Percentiles rank a stretch among this genome's conserved stretches.
These are phyloP conservation scores for Lentinula guzmanii DNA, from an alignment of 768 basidiomycete genomes.

Conservation along the genomic window DNA sequence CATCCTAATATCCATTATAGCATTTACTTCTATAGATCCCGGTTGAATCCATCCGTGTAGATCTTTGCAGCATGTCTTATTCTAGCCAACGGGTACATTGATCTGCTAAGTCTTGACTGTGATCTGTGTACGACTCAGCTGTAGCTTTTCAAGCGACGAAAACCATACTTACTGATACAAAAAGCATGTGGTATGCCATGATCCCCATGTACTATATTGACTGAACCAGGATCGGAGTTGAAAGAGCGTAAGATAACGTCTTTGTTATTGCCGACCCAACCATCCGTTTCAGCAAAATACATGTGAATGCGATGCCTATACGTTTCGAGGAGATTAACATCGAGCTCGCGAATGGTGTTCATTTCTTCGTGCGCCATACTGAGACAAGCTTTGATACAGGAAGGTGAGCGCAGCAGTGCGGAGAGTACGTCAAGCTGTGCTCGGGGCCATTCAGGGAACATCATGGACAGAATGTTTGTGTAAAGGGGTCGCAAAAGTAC, in stretches of 20 bases:
- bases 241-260: slow-evolving; percentile 35
- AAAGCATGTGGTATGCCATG: slow-evolving; percentile 63
- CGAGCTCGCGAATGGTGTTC: slow-evolving; percentile 48
- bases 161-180: slow-evolving; percentile 52
- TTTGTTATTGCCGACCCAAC: slow-evolving; percentile 63
- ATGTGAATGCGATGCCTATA: slow-evolving; percentile 35
- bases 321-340: slow-evolving; percentile 35
- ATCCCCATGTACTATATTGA: slow-evolving; percentile 36
- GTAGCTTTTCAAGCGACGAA: background rate
- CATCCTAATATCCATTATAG: too few species aligned
- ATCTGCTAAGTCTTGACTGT: slow-evolving; percentile 35
- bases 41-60: background rate
- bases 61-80: background rate
- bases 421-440: slow-evolving; percentile 39
- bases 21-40: background rate
- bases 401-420: slow-evolving; percentile 44
- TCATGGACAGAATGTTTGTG: slow-evolving; percentile 26
- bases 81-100: slow-evolving; percentile 1
- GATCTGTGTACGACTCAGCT: slow-evolving; percentile 29
- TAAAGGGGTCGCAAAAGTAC: slow-evolving; percentile 35
- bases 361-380: slow-evolving; percentile 69
- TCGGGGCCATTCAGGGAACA: slow-evolving; percentile 48
- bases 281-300: slow-evolving; percentile 58
- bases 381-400: slow-evolving; percentile 46
- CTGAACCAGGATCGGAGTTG: slow-evolving; percentile 22